Percentiles rank a stretch among this genome's conserved stretches.
Evolutionary conservation across 768 basidiomycete species (phyloP).

Genomic region (Xerocomus potaroensis): DNA sequence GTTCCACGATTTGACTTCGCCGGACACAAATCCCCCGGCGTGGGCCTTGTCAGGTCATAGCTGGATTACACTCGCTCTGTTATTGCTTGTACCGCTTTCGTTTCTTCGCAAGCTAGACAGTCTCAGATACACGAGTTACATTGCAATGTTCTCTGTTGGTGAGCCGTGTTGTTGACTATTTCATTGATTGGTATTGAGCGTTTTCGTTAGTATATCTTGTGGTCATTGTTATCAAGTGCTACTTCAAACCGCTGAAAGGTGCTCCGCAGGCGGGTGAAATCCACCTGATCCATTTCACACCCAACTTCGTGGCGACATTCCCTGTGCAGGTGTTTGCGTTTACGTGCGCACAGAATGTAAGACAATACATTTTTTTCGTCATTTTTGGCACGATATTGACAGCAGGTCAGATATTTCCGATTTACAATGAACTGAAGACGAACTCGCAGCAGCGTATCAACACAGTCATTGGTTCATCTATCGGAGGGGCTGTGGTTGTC

Average conservation of each 20-base stretch:
- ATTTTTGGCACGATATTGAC: conserved; percentile 6
- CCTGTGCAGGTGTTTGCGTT: conserved; percentile 93
- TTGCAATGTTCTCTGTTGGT: conserved; percentile 89
- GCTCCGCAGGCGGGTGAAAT: conserved; percentile 64
- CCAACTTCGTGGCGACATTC: conserved; percentile 77
- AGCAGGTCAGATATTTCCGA: conserved; percentile 71
- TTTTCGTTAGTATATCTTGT: conserved; percentile 64
- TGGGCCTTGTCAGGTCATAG: conserved; percentile 75
- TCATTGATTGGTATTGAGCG: not conserved
- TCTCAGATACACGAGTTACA: conserved; percentile 85
- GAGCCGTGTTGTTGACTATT: conserved; percentile 30
- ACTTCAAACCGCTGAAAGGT: conserved; percentile 68
- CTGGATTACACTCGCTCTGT: conserved; percentile 81
- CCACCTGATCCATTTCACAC: conserved; percentile 66
- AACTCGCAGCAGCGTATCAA: conserved; percentile 87
- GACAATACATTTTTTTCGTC: conserved; percentile 26
- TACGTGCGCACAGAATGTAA: conserved; percentile 90
- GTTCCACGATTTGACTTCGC: conserved; percentile 71
- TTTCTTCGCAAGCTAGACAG: conserved; percentile 84
- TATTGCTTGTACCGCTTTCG: conserved; percentile 71
- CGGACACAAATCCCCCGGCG: conserved; percentile 58
- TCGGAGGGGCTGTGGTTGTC: conserved; percentile 75
- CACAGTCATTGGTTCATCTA: conserved; percentile 78
- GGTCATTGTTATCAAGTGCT: conserved; percentile 73
- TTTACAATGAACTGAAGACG: conserved; percentile 83